These are phyloP conservation scores for Porodaedalea pini DNA, from an alignment of 1,284 basidiomycete species.

Conservation along the genomic window DNA sequence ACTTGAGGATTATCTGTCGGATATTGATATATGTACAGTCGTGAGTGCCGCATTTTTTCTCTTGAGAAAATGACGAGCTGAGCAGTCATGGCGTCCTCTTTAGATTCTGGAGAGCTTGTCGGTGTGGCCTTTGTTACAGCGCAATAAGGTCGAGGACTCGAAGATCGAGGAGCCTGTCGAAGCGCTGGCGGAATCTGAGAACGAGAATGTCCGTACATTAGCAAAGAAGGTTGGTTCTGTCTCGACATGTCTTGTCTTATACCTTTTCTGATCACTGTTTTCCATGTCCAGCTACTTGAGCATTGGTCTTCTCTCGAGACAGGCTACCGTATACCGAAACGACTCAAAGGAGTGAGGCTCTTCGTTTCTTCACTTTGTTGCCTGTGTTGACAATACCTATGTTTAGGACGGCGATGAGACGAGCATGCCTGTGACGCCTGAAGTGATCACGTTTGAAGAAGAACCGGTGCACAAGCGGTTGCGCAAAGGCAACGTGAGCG, in stretches of 20 bases:
- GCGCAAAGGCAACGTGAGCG: slow-evolving; percentile 26
- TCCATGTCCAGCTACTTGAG: slow-evolving; percentile 50
- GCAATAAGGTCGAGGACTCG: slow-evolving; percentile 93
- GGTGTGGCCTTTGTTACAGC: slow-evolving; percentile 80
- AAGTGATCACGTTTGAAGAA: slow-evolving; percentile 25
- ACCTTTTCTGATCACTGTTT: not conserved
- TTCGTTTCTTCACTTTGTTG: slow-evolving; percentile 7
- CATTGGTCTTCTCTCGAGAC: slow-evolving; percentile 75
- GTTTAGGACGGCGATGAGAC: slow-evolving; percentile 31
- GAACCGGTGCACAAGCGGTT: slow-evolving; percentile 34
- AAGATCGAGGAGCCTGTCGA: slow-evolving; percentile 71
- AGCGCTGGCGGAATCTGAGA: slow-evolving; percentile 49
- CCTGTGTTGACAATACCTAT: slow-evolving; percentile 27
- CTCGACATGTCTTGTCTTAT: not conserved
- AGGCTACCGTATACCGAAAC: slow-evolving; percentile 84
- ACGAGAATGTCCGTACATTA: slow-evolving; percentile 50
- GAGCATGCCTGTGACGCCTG: slow-evolving; percentile 18
- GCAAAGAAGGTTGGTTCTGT: slow-evolving; percentile 52
- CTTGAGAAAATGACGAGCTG: not conserved
- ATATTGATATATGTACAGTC: slow-evolving; percentile 68
- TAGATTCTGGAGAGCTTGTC: slow-evolving; percentile 75
- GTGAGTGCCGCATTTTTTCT: slow-evolving; percentile 34
- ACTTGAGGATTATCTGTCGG: slow-evolving; percentile 74
- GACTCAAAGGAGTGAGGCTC: slow-evolving; percentile 46
- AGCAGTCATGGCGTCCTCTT: slow-evolving; percentile 17